Evolutionary conservation across 495 filamentous ascomycete species (phyloP), one percentile per base, ranked within the genome.

Genomic region (Astrothelium subdiscretum): DNA sequence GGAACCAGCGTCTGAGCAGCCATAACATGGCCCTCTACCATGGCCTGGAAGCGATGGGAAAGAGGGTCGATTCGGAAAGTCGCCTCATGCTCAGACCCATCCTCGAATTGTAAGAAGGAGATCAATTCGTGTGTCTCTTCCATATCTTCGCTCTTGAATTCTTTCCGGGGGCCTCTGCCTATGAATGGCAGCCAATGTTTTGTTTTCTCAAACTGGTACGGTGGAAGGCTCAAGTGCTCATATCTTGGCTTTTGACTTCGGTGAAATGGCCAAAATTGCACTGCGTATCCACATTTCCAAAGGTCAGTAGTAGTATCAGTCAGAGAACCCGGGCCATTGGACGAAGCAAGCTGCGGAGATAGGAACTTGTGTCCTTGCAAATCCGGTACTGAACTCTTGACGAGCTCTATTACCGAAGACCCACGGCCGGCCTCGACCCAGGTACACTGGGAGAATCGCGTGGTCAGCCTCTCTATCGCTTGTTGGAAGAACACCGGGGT

Each of bases 211-310:
- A 76, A 76, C 42, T 72, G 71, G 58, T 76, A 77, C 2, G 75
- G 72, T 8, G 75, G 75, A 2, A 76, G 62, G 13, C 52, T 66
- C 0, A 76, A 26, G 2, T 42, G 59, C 5, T 61, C 32, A 48
- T 75, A 72, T 1, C 74, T 66, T 10, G 52, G 35, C 8, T 65
- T 77, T 66, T 81, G 79, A 2, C 43, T 59, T 0, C 27, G 20
- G 62, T 80, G 76, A 58, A 78, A 75, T 0, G 72, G 61, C 83
- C 82, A 85, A 72, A 79, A 83, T 11, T 62, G 32, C 2, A 69
- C 71, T 0, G 62, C 65, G 0, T 76, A 32, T 0, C 80, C 78
- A 1, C 70, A 64, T 44, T 74, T 77, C 82, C 83, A 85, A 0
- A 85, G 76, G 0, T 58, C 52, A 0, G 74, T 1, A 0, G 79